Evolutionary conservation across 306 rosid genomes (phyloP).

Genomic region (Medicago ruthenica): DNA sequence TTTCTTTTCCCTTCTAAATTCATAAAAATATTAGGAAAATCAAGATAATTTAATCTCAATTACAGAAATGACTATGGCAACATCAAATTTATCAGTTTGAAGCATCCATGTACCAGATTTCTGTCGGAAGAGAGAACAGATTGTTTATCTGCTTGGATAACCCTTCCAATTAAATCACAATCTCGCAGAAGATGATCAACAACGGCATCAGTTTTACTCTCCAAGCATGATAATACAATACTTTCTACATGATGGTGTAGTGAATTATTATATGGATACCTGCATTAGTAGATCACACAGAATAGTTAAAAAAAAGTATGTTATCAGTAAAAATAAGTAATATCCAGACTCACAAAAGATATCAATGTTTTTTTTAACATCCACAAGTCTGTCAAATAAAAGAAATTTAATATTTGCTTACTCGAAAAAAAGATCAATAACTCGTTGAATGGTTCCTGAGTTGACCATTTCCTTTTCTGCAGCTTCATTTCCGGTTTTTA

Average conservation of each 20-base stretch:
- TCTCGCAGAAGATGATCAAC: constrained; percentile 83
- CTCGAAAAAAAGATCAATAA: constrained; percentile 97
- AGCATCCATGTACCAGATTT: constrained; percentile 61
- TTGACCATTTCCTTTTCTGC: constrained; percentile 86
- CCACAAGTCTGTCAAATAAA: not conserved
- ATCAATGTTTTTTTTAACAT: constrained; percentile 18
- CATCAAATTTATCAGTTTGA: constrained; percentile 44
- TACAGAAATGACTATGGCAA: constrained; percentile 27
- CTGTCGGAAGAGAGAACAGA: constrained; percentile 63
- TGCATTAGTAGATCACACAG: constrained; percentile 51
- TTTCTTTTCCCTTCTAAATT: not conserved
- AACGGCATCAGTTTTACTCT: constrained; percentile 72
- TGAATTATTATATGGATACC: constrained; percentile 90
- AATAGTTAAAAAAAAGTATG: constrained; percentile 21
- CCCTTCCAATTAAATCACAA: constrained; percentile 80
- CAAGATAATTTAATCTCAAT: constrained; percentile 9
- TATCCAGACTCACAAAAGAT: constrained; percentile 5
- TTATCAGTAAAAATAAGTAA: constrained; percentile 30
- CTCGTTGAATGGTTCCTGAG: constrained; percentile 85
- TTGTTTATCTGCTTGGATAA: constrained; percentile 75
- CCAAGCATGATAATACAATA: constrained; percentile 83
- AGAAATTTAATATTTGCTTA: constrained; percentile 50
- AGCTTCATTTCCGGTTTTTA: constrained; percentile 75
- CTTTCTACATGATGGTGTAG: constrained; percentile 95
- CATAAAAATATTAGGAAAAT: constrained; percentile 25